Evolutionary conservation across 495 filamentous ascomycete species (phyloP), one percentile per base, ranked within the genome.

Genomic region (Tuber calosporum): DNA sequence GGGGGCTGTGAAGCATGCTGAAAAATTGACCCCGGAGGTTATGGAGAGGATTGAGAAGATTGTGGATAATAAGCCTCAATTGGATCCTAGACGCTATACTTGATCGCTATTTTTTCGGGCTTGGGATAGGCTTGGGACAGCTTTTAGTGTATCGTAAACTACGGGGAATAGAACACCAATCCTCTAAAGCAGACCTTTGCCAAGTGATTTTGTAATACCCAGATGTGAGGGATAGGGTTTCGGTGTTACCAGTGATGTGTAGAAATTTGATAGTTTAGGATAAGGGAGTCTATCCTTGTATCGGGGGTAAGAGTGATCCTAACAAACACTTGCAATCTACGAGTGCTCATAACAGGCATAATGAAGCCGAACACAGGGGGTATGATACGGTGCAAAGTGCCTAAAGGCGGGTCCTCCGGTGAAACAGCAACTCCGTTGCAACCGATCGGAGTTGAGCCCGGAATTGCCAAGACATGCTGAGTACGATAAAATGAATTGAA

Each of bases 1-100:
- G 53, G 83, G 85, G 77, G 88, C 90, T 62, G 71, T 96, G 69
- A 85, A 85, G 19, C 82, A 89, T 11, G 82, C 89, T 48, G 85
- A 89, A 6, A 87, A 86, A 81, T 80, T 93, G 75, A 91, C 89
- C 3, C 86, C 87, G 0, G 90, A 90, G 79, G 83, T 93, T 36
- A 81, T 93, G 84, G 85, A 86, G 48, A 86, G 90, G 84, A 92
- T 93, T 81, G 90, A 94, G 73, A 84, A 84, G 41, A 84, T 88
- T 37, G 79, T 92, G 45, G 84, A 82, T 9, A 93, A 91, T 77
- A 90, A 89, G 83, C 91, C 90, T 4, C 36, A n/a, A 36, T 22
- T 73, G 15, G 79, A 81, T 20, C 69, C 69, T n/a, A 78, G 70
- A 34, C 37, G 80, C 26, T 81, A 72, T 72, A 6, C 34, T 42